phyloP scores from a whole-genome alignment of 345 rosid genomes.

The Citrus australasica region DNA sequence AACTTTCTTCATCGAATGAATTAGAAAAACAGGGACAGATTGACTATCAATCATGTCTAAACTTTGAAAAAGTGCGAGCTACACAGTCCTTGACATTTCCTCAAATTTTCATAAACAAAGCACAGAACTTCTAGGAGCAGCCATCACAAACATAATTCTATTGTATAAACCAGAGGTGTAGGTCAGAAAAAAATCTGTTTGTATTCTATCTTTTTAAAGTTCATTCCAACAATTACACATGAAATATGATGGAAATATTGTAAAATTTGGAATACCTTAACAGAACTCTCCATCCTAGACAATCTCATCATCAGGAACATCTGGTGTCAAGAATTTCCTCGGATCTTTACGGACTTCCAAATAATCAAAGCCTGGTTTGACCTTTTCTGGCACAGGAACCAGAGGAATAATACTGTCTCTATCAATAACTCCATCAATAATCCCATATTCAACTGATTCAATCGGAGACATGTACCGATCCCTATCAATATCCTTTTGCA shows the following conservation, averaged over 20 bases:
- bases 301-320: slow-evolving; percentile 91
- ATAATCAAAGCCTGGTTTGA: slow-evolving; percentile 53
- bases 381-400: slow-evolving; percentile 74
- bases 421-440: slow-evolving; percentile 92
- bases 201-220: neutral
- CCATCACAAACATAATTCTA: neutral
- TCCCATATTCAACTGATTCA: slow-evolving; percentile 90
- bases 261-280: slow-evolving; percentile 30
- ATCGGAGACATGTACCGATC: slow-evolving; percentile 93
- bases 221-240: neutral
- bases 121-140: neutral
- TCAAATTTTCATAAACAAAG: neutral
- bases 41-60: neutral
- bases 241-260: neutral
- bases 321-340: slow-evolving; percentile 78
- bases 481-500: slow-evolving; percentile 69
- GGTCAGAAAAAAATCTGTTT: neutral
- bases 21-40: neutral
- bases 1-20: neutral
- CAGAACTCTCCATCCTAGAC: slow-evolving; percentile 29
- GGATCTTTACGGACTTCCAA: slow-evolving; percentile 69
- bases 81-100: neutral
- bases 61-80: neutral
- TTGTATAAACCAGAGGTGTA: neutral
- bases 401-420: slow-evolving; percentile 81